Evolutionary conservation across 495 filamentous ascomycete species (phyloP).

Genomic region (Bombardia bombarda): DNA sequence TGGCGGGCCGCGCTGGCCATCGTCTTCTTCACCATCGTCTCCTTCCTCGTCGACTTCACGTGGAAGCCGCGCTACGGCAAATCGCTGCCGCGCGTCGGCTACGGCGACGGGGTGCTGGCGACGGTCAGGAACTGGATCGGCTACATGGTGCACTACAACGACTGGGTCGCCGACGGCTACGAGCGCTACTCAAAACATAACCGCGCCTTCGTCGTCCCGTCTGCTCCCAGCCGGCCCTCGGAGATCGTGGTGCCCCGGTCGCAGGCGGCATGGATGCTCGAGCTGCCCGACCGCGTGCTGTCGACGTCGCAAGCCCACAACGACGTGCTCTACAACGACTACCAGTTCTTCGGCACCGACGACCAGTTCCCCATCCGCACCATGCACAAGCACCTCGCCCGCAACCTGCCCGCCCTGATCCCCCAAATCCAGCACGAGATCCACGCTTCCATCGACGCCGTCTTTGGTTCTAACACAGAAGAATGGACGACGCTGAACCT

Average conservation of each 20-base stretch:
- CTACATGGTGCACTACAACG: conserved; percentile 19
- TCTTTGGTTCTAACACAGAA: conserved; percentile 23
- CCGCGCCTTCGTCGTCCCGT: conserved; percentile 23
- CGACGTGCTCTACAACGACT: conserved; percentile 20
- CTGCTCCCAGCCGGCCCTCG: conserved; percentile 19
- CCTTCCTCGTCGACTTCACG: conserved; percentile 26
- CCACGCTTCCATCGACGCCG: conserved; percentile 17
- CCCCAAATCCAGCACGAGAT: conserved; percentile 27
- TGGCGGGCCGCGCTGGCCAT: conserved; percentile 10
- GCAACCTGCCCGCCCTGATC: conserved; percentile 23
- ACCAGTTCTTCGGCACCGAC: conserved; percentile 24
- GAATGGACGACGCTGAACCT: conserved; percentile 26
- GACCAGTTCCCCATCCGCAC: conserved; percentile 23
- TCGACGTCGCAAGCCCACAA: conserved; percentile 23
- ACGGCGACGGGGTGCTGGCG: conserved; percentile 16
- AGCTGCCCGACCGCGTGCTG: conserved; percentile 25
- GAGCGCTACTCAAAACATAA: conserved; percentile 27
- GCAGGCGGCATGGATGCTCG: conserved; percentile 28
- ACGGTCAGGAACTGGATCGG: conserved; percentile 24
- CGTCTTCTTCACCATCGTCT: conserved; percentile 19
- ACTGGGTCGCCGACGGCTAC: conserved; percentile 27
- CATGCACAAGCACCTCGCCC: conserved; percentile 28
- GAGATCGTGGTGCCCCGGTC: conserved; percentile 28
- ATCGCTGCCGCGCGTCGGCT: conserved; percentile 25
- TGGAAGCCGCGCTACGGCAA: conserved; percentile 23